Conservation (phyloP, 306 rosid species). For the Abrus pulchellus region DNA sequence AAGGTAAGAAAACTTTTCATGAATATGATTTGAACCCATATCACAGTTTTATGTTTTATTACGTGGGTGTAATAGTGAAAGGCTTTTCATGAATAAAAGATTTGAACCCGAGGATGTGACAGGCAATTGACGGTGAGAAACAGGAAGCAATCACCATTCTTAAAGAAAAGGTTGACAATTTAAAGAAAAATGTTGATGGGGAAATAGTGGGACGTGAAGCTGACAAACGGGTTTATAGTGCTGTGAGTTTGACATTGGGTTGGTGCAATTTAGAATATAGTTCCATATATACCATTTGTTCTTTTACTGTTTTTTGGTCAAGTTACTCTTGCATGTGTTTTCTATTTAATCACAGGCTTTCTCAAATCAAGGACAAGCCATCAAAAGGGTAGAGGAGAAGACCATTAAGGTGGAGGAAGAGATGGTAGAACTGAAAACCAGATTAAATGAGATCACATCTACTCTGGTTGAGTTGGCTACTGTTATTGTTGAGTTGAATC, state of each 20-base stretch:
- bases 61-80: neutral
- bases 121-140: constrained; percentile 12
- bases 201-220: neutral
- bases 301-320: neutral
- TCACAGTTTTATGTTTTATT: neutral
- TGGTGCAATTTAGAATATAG: neutral
- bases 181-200: constrained; percentile 5
- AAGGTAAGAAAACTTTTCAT: constrained; percentile 2
- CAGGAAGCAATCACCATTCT: constrained; percentile 17
- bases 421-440: neutral
- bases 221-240: constrained; percentile 20
- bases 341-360: neutral
- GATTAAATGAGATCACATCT: constrained; percentile 12
- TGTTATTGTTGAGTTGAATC: constrained; percentile 16
- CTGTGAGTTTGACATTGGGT: neutral
- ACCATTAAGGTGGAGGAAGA: constrained; percentile 10
- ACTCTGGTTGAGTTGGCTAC: constrained; percentile 16
- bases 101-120: neutral
- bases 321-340: neutral
- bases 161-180: constrained; percentile 2
- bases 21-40: neutral
- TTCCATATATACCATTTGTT: neutral
- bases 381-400: neutral
- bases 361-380: constrained; percentile 17
- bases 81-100: neutral